phyloP scores from a whole-genome alignment of 805 yeast genomes.

The Candida easanensis region DNA sequence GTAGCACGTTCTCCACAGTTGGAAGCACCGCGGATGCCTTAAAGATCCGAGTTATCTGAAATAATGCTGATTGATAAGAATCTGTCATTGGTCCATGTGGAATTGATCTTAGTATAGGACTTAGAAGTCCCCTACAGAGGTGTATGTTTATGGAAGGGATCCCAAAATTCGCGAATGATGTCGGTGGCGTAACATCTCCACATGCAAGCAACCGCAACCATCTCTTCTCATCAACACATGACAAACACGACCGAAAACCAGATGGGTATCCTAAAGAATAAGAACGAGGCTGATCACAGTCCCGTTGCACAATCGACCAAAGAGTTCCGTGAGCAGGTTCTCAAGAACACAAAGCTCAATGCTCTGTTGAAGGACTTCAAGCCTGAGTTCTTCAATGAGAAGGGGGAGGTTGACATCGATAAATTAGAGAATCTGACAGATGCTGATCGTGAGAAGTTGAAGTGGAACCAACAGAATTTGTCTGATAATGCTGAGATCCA shows the following conservation, averaged over 20 bases:
- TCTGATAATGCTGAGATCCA: slow-evolving; percentile 62
- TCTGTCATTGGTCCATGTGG: slow-evolving; percentile 20
- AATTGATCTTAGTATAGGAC: no score
- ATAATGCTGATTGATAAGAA: slow-evolving; percentile 21
- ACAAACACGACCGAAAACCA: slow-evolving; percentile 3
- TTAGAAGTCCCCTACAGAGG: no score
- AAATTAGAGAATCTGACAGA: slow-evolving; percentile 10
- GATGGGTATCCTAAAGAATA: slow-evolving; percentile 57
- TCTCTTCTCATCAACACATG: not conserved
- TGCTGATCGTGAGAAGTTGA: slow-evolving; percentile 42
- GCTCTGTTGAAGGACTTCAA: slow-evolving; percentile 45
- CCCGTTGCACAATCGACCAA: slow-evolving; percentile 34
- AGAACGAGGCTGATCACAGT: slow-evolving; percentile 32
- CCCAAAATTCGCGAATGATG: not conserved
- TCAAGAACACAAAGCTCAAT: slow-evolving; percentile 74
- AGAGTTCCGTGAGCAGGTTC: slow-evolving; percentile 63
- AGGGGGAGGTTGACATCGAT: slow-evolving; percentile 12
- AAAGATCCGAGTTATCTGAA: slow-evolving; percentile 19
- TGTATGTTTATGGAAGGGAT: no score
- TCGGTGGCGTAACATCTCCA: no score
- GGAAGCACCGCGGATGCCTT: slow-evolving; percentile 22
- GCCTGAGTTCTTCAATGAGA: slow-evolving; percentile 26
- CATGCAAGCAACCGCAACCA: no score
- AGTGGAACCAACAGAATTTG: slow-evolving; percentile 85
- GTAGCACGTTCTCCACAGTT: slow-evolving; percentile 25